Conservation (phyloP, 1,284 basidiomycete genomes). For the Pterulicium gracile region DNA sequence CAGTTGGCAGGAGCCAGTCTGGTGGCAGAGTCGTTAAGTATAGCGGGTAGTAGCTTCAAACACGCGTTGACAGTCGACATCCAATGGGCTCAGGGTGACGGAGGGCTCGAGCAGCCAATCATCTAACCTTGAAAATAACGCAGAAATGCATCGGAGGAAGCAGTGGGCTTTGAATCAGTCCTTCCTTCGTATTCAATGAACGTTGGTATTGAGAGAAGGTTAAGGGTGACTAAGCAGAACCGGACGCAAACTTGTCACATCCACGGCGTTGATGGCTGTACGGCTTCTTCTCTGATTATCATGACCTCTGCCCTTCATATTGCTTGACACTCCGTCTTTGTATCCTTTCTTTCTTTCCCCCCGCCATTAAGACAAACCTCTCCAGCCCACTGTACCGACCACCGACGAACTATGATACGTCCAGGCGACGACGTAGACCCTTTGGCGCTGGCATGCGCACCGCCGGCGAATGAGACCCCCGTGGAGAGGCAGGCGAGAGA, state of each 20-base stretch:
- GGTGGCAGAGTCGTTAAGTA: too few relatives aligned
- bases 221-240: background rate
- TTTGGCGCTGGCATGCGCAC: slow-evolving; percentile 40
- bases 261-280: background rate
- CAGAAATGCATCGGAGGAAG: too few relatives aligned
- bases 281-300: background rate
- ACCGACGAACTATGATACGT: slow-evolving; percentile 7
- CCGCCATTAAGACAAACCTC: too few relatives aligned
- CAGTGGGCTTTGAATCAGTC: too few relatives aligned
- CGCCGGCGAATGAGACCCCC: slow-evolving; percentile 46
- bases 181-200: too few relatives aligned
- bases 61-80: too few relatives aligned
- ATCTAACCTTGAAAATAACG: too few relatives aligned
- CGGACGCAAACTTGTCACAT: background rate
- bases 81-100: too few relatives aligned
- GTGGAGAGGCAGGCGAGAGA: slow-evolving; percentile 41
- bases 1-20: too few relatives aligned
- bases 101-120: too few relatives aligned
- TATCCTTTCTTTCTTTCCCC: background rate
- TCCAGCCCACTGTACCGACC: background rate
- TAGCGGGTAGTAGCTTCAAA: too few relatives aligned
- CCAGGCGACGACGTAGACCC: slow-evolving; percentile 40
- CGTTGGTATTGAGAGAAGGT: background rate
- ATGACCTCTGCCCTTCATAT: background rate
- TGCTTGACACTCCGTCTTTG: background rate